phyloP scores from a whole-genome alignment of 208 protist species.

The Herpetomonas muscarum region DNA sequence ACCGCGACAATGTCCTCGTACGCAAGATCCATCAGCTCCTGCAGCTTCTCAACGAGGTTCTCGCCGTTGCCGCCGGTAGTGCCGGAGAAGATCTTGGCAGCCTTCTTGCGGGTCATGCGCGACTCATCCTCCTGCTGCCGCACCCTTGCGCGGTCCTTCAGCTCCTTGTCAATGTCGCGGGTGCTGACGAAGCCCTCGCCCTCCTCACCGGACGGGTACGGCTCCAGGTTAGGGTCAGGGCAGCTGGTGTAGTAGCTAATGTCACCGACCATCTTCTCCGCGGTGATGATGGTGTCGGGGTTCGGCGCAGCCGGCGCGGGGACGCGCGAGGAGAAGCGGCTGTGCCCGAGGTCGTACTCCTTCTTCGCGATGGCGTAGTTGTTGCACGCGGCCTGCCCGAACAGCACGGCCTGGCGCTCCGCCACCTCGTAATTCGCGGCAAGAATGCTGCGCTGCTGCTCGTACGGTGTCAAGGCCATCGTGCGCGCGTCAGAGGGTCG shows the following conservation, averaged over 20 bases:
- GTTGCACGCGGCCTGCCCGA: constrained; percentile 11
- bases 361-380: constrained; percentile 34
- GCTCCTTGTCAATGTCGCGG: constrained; percentile 19
- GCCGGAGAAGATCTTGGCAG: constrained; percentile 2
- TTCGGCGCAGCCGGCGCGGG: not conserved
- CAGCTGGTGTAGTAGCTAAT: constrained; percentile 30
- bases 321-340: constrained; percentile 23
- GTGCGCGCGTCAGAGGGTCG: not conserved
- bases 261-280: constrained; percentile 7
- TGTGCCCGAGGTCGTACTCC: constrained; percentile 31
- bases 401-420: constrained; percentile 31
- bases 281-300: not conserved
- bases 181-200: constrained; percentile 4
- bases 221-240: not conserved
- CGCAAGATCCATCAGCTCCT: constrained; percentile 26
- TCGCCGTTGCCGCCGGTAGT: not conserved
- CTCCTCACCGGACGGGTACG: not conserved
- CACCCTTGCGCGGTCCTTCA: constrained; percentile 13
- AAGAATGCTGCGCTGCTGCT: constrained; percentile 16
- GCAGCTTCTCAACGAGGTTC: constrained; percentile 18
- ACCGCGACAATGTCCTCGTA: constrained; percentile 23
- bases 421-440: constrained; percentile 36
- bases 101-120: constrained; percentile 8
- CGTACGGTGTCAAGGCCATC: constrained; percentile 22
- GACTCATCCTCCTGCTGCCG: constrained; percentile 29